Percentiles rank a stretch among this genome's conserved stretches.
These are phyloP conservation scores for Plasmopara muralis DNA, from an alignment of 352 stramenopile species.

Conservation along the genomic window DNA sequence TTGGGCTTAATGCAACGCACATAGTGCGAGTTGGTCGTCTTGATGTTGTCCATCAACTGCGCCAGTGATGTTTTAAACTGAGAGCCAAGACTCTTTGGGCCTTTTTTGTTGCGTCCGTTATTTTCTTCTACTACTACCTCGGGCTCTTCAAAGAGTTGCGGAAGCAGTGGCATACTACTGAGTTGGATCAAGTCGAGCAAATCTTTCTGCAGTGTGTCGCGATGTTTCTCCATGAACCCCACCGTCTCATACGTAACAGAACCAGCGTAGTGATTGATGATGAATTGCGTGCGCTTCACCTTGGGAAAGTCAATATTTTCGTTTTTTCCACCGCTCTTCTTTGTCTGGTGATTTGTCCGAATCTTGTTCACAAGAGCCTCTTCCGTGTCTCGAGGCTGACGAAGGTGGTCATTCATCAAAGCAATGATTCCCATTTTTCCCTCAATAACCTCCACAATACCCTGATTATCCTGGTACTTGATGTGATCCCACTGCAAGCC, in stretches of 20 bases:
- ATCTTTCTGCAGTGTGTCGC: slow-evolving; percentile 93
- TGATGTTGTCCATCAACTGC: slow-evolving; percentile 86
- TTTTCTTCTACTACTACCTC: slow-evolving; percentile 32
- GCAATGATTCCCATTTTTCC: slow-evolving; percentile 84
- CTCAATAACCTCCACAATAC: slow-evolving; percentile 96
- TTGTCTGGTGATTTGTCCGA: slow-evolving; percentile 74
- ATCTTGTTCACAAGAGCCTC: slow-evolving; percentile 87
- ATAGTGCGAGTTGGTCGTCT: slow-evolving; percentile 79
- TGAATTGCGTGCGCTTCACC: slow-evolving; percentile 90
- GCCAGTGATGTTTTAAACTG: slow-evolving; percentile 82
- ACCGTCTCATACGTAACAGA: slow-evolving; percentile 91
- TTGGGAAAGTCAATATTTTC: slow-evolving; percentile 81
- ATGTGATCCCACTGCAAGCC: slow-evolving; percentile 98
- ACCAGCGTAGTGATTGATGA: slow-evolving; percentile 94
- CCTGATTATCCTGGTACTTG: slow-evolving; percentile 97
- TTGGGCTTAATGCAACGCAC: slow-evolving; percentile 88
- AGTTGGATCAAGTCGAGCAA: slow-evolving; percentile 85
- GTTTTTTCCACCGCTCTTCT: slow-evolving; percentile 53
- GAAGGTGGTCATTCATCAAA: slow-evolving; percentile 85
- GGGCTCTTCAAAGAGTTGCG: slow-evolving; percentile 69
- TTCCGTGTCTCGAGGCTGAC: slow-evolving; percentile 79
- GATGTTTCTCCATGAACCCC: slow-evolving; percentile 96
- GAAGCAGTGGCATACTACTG: slow-evolving; percentile 56
- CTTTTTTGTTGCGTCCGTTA: slow-evolving; percentile 45
- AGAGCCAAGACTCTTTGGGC: slow-evolving; percentile 66